Conservation (phyloP, 2,329 filamentous ascomycete species). For the Colletotrichum sp. region DNA sequence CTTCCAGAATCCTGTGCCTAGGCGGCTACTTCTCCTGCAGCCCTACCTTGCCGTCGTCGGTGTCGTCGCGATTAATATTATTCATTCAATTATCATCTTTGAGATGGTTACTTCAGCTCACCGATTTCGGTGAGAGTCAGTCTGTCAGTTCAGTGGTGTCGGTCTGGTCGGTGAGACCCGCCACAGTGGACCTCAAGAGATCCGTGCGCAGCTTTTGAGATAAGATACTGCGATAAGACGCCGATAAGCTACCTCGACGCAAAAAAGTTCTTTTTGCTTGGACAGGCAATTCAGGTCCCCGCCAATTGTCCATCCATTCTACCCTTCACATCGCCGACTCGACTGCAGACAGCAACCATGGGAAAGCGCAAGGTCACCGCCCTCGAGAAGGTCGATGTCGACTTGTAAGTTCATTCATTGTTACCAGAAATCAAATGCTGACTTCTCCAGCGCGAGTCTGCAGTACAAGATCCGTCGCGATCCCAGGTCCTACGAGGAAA, state of each 20-base stretch:
- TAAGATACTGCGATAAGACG: background rate
- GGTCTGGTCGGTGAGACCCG: background rate
- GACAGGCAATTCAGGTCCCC: background rate
- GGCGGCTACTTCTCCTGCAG: no score
- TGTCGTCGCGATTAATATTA: no score
- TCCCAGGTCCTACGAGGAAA: constrained; percentile 87
- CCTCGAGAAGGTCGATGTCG: constrained; percentile 93
- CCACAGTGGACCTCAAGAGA: fast-evolving
- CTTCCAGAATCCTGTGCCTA: no score
- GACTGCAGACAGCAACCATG: constrained; percentile 50
- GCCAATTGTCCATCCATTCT: background rate
- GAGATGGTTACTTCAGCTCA: no score
- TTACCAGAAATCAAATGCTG: constrained; percentile 25
- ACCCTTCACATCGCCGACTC: background rate
- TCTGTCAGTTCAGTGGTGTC: background rate
- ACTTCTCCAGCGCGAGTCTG: constrained; percentile 70
- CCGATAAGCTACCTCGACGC: background rate
- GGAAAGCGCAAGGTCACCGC: constrained; percentile 90
- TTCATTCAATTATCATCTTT: no score
- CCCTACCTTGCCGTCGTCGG: no score
- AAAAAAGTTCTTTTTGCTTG: background rate
- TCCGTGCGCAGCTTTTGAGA: background rate
- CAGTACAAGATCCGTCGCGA: constrained; percentile 92
- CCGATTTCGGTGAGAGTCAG: background rate
- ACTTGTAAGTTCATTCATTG: constrained; percentile 62